Conservation (phyloP, 1,284 basidiomycete genomes). For the Leccinum pachyderme region DNA sequence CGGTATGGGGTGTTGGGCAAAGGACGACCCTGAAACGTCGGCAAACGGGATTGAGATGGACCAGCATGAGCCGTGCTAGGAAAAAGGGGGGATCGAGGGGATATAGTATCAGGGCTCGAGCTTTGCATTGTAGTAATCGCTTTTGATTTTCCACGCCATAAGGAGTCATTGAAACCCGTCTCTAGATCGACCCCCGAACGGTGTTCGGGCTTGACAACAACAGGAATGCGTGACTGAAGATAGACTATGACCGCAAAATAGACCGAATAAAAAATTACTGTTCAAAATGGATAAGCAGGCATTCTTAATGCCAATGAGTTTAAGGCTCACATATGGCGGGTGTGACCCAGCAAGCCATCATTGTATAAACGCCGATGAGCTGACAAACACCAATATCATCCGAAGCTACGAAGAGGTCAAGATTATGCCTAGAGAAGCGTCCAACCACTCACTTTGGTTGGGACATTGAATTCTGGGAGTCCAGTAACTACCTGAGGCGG, state of each 20-base stretch:
- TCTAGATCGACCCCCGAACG: conserved; percentile 19
- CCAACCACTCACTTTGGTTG: conserved; percentile 36
- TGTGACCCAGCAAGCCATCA: conserved; percentile 54
- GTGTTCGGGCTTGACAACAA: conserved; percentile 16
- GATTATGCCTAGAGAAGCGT: background rate
- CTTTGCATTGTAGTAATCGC: conserved; percentile 1
- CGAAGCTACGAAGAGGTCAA: conserved; percentile 29
- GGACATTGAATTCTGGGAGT: conserved; percentile 44
- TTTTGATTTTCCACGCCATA: conserved; percentile 7
- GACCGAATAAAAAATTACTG: conserved; percentile 41
- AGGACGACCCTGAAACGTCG: background rate
- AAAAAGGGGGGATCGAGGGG: conserved; percentile 6
- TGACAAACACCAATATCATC: conserved; percentile 47
- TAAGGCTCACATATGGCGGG: conserved; percentile 48
- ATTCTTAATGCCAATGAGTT: background rate
- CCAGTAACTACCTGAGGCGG: conserved; percentile 45
- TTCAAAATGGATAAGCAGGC: background rate
- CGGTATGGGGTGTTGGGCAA: conserved; percentile 6
- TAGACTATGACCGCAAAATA: conserved; percentile 38
- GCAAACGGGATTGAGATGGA: conserved; percentile 7
- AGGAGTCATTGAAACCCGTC: conserved; percentile 9
- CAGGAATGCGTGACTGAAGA: conserved; percentile 28
- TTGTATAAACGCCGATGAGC: conserved; percentile 48
- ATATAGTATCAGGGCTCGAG: background rate
- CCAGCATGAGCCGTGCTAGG: conserved; percentile 11